These are phyloP conservation scores for Beauveria varroae DNA, from an alignment of 2,329 filamentous ascomycete genomes.

Conservation along the genomic window DNA sequence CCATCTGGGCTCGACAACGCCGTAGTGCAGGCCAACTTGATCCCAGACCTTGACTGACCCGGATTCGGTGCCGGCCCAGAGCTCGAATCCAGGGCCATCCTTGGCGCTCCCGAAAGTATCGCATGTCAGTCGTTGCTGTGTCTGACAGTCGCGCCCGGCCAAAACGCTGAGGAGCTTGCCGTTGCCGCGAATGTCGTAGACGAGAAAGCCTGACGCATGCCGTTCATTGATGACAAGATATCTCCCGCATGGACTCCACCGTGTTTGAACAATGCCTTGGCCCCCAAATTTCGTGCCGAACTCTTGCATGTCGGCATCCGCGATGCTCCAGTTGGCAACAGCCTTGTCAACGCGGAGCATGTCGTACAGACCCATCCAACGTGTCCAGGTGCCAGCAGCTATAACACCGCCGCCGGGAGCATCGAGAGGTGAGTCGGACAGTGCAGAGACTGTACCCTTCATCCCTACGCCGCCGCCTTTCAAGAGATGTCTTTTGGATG, in stretches of 20 bases:
- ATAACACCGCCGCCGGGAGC: slow-evolving; percentile 32
- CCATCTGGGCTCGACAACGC: slow-evolving; percentile 39
- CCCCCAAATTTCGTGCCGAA: slow-evolving; percentile 41
- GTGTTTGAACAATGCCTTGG: slow-evolving; percentile 52
- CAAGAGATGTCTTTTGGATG: slow-evolving; percentile 48
- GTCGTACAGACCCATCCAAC: slow-evolving; percentile 57
- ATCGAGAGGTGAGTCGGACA: slow-evolving; percentile 38
- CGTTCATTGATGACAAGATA: slow-evolving; percentile 58
- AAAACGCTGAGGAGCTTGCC: slow-evolving; percentile 49
- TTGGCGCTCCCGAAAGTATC: slow-evolving; percentile 41
- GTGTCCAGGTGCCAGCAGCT: slow-evolving; percentile 57
- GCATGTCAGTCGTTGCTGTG: slow-evolving; percentile 49
- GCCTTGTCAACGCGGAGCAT: slow-evolving; percentile 45
- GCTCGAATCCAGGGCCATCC: slow-evolving; percentile 41
- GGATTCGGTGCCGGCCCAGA: slow-evolving; percentile 52
- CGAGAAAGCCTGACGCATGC: slow-evolving; percentile 44
- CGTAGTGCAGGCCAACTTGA: slow-evolving; percentile 40
- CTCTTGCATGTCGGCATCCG: slow-evolving; percentile 40
- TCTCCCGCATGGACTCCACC: slow-evolving; percentile 56
- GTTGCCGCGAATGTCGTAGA: slow-evolving; percentile 56
- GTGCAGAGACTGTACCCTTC: slow-evolving; percentile 52
- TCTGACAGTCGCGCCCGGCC: slow-evolving; percentile 39
- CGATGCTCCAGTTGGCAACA: slow-evolving; percentile 53
- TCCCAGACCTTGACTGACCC: slow-evolving; percentile 54
- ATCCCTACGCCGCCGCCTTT: slow-evolving; percentile 58